Conservation (phyloP, 306 rosid genomes). For the Purshia tridentata region DNA sequence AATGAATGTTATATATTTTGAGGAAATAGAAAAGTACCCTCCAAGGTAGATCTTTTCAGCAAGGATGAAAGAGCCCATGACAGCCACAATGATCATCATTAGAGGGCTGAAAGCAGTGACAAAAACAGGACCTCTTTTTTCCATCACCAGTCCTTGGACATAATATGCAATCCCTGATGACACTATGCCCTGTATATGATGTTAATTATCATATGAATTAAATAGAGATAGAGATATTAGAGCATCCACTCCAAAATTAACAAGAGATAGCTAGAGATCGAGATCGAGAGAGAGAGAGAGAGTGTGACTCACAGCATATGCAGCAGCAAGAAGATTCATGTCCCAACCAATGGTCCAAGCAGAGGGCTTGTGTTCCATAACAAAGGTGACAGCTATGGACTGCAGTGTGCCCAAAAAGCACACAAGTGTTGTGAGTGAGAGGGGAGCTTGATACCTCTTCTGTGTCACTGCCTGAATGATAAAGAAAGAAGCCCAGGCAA, state of each 20-base stretch:
- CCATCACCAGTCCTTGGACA: constrained; percentile 82
- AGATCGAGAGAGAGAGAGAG: neutral
- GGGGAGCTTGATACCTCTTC: neutral
- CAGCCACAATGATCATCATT: constrained; percentile 87
- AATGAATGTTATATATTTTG: too few relatives aligned
- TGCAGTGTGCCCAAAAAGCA: constrained; percentile 81
- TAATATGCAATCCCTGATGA: constrained; percentile 77
- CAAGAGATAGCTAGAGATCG: too few relatives aligned
- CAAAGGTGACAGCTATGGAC: constrained; percentile 64
- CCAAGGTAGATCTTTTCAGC: constrained; percentile 77
- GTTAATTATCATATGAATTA: too few relatives aligned
- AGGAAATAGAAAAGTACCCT: constrained; percentile 42
- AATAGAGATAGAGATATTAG: neutral
- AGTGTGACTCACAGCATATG: constrained; percentile 62
- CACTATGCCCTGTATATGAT: constrained; percentile 58
- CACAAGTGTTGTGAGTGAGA: constrained; percentile 66
- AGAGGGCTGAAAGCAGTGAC: constrained; percentile 94
- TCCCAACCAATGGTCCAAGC: constrained; percentile 88
- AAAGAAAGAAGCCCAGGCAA: constrained; percentile 88
- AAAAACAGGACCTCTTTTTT: constrained; percentile 81
- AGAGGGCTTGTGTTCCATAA: constrained; percentile 58
- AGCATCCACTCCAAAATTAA: too few relatives aligned
- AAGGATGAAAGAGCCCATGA: constrained; percentile 74
- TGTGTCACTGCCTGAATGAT: constrained; percentile 39
- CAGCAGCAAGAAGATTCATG: constrained; percentile 86